Evolutionary conservation across 768 basidiomycete genomes (phyloP).

Genomic region (Russula sp.): DNA sequence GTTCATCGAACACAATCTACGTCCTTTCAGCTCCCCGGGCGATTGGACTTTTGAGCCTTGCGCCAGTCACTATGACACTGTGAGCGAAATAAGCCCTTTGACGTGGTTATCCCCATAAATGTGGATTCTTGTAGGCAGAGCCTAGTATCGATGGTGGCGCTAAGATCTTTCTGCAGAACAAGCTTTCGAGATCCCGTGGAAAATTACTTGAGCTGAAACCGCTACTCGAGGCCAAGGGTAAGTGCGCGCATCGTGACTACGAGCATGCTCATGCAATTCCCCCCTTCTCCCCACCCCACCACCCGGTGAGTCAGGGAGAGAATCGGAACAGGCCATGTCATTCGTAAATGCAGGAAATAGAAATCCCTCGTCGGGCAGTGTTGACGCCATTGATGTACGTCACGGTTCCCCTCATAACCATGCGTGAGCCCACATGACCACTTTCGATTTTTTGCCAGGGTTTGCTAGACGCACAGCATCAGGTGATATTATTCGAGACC

Average conservation of each 20-base stretch:
- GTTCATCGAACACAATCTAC: conserved; percentile 64
- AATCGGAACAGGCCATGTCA: conserved; percentile 43
- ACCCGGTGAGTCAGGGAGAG: conserved; percentile 36
- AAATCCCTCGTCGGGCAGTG: conserved; percentile 45
- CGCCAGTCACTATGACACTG: conserved; percentile 67
- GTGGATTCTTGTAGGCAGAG: conserved; percentile 35
- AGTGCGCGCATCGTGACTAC: conserved; percentile 24
- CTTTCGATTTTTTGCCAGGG: conserved; percentile 34
- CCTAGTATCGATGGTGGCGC: conserved; percentile 62
- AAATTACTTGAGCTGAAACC: conserved; percentile 61
- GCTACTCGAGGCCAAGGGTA: conserved; percentile 55
- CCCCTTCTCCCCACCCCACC: neutral
- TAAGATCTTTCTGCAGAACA: conserved; percentile 78
- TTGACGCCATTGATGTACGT: conserved; percentile 54
- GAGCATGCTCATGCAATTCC: neutral
- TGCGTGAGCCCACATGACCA: conserved; percentile 13
- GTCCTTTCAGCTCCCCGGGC: conserved; percentile 53
- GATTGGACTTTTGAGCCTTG: conserved; percentile 78
- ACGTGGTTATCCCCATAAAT: neutral
- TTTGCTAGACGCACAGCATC: conserved; percentile 56
- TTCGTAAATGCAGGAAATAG: conserved; percentile 41
- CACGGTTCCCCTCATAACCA: conserved; percentile 21
- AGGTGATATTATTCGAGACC: conserved; percentile 44
- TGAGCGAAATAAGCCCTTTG: conserved; percentile 27
- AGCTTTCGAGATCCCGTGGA: conserved; percentile 47